Percentiles rank a stretch among this genome's conserved stretches.
Evolutionary conservation across 257 asterid species (phyloP).

Genomic region (Mentha longifolia): DNA sequence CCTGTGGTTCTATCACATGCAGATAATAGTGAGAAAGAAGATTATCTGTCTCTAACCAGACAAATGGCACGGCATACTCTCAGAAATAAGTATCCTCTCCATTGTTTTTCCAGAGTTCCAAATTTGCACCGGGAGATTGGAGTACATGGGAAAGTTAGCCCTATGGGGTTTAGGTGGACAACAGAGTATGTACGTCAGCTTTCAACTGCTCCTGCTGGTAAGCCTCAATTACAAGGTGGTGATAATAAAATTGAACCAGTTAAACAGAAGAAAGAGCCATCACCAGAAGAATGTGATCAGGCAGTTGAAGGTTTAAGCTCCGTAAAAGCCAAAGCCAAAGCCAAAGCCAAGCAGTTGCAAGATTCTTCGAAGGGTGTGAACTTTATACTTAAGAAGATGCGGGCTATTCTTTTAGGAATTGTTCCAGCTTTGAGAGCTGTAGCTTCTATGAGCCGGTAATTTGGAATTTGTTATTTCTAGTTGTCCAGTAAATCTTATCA

Average conservation of each 20-base stretch:
- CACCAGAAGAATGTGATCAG: constrained; percentile 98
- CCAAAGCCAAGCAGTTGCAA: constrained; percentile 86
- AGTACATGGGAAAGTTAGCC: constrained; percentile 40
- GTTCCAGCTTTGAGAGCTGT: constrained; percentile 91
- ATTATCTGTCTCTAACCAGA: constrained; percentile 35
- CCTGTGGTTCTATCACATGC: constrained; percentile 44
- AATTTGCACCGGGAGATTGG: constrained; percentile 42
- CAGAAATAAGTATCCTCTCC: constrained; percentile 35
- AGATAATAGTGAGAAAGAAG: constrained; percentile 42
- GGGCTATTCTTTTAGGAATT: constrained; percentile 86
- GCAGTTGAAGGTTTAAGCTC: constrained; percentile 94
- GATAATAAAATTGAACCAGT: constrained; percentile 57
- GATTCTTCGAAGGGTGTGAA: constrained; percentile 66
- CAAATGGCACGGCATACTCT: constrained; percentile 33
- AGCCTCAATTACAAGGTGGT: constrained; percentile 54
- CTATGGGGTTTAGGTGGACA: constrained; percentile 57
- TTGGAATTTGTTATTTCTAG: constrained; percentile 29
- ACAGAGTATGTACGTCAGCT: constrained; percentile 49
- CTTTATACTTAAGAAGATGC: constrained; percentile 62
- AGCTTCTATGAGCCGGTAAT: constrained; percentile 96
- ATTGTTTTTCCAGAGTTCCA: constrained; percentile 39
- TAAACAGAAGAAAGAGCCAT: constrained; percentile 86
- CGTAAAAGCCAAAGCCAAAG: constrained; percentile 88
- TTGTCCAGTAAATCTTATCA: constrained; percentile 24
- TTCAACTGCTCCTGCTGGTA: constrained; percentile 72